Evolutionary conservation across 768 basidiomycete genomes (phyloP).

Genomic region (Leccinum rimulosum): DNA sequence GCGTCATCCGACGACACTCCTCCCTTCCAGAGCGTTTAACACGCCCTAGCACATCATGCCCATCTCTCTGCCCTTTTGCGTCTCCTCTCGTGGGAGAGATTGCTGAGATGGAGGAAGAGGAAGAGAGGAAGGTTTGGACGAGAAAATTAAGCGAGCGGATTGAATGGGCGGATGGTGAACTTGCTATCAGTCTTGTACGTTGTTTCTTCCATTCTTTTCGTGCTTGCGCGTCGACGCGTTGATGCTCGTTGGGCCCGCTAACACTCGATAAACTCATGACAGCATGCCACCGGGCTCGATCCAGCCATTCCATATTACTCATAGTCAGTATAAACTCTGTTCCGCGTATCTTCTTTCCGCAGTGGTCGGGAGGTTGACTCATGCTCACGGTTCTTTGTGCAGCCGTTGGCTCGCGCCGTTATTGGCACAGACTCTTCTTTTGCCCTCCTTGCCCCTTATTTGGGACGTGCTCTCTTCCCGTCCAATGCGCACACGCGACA

Average conservation of each 20-base stretch:
- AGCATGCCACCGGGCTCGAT: constrained; percentile 66
- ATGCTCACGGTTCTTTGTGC: constrained; percentile 1
- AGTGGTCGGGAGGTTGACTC: neutral
- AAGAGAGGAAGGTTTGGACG: constrained; percentile 61
- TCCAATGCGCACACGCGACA: constrained; percentile 50
- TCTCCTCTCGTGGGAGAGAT: constrained; percentile 68
- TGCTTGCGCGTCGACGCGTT: neutral
- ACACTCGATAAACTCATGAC: neutral
- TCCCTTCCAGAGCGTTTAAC: constrained; percentile 44
- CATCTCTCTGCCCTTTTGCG: constrained; percentile 67
- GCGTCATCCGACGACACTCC: constrained; percentile 41
- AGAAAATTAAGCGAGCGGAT: constrained; percentile 57
- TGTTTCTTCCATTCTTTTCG: neutral
- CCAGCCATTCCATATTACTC: constrained; percentile 77
- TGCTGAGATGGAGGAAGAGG: constrained; percentile 66
- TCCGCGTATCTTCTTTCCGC: neutral
- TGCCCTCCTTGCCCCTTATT: constrained; percentile 52
- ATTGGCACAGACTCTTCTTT: constrained; percentile 69
- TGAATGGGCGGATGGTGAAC: constrained; percentile 60
- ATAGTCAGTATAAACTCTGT: constrained; percentile 47
- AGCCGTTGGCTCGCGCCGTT: constrained; percentile 78
- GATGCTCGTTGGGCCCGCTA: neutral
- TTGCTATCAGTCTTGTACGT: constrained; percentile 56
- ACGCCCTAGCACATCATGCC: constrained; percentile 51
- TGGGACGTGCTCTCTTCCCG: constrained; percentile 75